Conservation (phyloP, 768 basidiomycete genomes). For the Xerocomellus dryophilus region DNA sequence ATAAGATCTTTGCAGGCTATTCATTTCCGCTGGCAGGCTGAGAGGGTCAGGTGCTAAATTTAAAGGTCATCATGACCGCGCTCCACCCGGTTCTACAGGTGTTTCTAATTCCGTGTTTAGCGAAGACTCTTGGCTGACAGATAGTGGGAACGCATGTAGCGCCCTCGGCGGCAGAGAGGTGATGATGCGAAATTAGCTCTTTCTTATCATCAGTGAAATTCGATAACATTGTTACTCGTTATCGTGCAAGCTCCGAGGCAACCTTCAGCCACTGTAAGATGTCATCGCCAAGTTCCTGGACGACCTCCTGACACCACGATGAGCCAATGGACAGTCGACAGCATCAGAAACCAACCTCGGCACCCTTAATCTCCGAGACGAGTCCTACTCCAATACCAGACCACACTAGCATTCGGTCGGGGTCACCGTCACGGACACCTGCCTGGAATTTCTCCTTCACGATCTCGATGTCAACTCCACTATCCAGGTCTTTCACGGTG, state of each 20-base stretch:
- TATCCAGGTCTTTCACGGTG: constrained; percentile 56
- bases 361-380: constrained; percentile 44
- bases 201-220: constrained; percentile 24
- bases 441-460: constrained; percentile 46
- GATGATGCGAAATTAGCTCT: constrained; percentile 3
- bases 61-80: constrained; percentile 5
- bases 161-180: not conserved
- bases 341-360: constrained; percentile 33
- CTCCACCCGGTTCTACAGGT: not conserved
- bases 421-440: constrained; percentile 44
- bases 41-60: constrained; percentile 8
- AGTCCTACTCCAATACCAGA: constrained; percentile 63
- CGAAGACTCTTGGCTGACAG: constrained; percentile 3
- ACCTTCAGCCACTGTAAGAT: constrained; percentile 37
- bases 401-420: constrained; percentile 59
- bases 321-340: not conserved
- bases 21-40: constrained; percentile 18
- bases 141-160: constrained; percentile 13
- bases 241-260: constrained; percentile 25
- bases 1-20: not conserved
- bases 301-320: constrained; percentile 44
- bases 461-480: constrained; percentile 42
- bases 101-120: constrained; percentile 9
- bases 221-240: constrained; percentile 13
- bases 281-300: constrained; percentile 50